phyloP scores from a whole-genome alignment of 192 early-diverging fungal genomes.

The Glomus cerebriforme region DNA sequence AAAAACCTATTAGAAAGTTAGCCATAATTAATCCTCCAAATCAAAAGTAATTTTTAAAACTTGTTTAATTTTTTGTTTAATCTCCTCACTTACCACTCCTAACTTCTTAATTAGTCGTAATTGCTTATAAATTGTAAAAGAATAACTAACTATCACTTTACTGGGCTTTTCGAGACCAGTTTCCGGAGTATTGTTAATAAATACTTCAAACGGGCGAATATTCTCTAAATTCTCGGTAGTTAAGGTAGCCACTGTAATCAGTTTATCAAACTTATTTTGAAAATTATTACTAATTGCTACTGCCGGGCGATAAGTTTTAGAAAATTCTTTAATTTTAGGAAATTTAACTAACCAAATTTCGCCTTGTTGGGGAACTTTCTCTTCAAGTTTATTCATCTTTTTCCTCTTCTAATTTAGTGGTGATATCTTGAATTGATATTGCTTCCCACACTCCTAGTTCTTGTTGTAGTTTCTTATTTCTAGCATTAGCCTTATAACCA shows the following conservation, averaged over 20 bases:
- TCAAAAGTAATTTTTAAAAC: slow-evolving; percentile 19
- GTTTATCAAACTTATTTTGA: slow-evolving; percentile 10
- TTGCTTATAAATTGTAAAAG: neutral
- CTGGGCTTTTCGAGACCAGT: neutral
- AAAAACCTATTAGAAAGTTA: too few species aligned
- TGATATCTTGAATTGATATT: neutral
- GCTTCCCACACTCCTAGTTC: neutral
- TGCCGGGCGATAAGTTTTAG: neutral
- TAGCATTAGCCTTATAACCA: neutral
- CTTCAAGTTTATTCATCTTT: neutral
- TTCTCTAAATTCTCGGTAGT: slow-evolving; percentile 15
- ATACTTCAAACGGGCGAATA: slow-evolving; percentile 13
- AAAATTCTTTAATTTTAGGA: neutral
- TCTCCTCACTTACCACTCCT: neutral
- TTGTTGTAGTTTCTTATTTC: neutral
- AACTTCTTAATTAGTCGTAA: neutral
- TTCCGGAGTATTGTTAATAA: slow-evolving; percentile 13
- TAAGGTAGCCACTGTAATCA: neutral
- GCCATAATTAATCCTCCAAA: slow-evolving; percentile 12
- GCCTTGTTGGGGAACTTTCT: slow-evolving; percentile 3
- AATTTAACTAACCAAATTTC: slow-evolving; percentile 23
- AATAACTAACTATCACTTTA: neutral
- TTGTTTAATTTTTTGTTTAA: neutral
- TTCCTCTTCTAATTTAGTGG: too few species aligned
- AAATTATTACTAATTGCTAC: slow-evolving; percentile 10